Conservation (phyloP, 192 early-diverging fungal species). For the Fimicolochytrium jonesii region DNA sequence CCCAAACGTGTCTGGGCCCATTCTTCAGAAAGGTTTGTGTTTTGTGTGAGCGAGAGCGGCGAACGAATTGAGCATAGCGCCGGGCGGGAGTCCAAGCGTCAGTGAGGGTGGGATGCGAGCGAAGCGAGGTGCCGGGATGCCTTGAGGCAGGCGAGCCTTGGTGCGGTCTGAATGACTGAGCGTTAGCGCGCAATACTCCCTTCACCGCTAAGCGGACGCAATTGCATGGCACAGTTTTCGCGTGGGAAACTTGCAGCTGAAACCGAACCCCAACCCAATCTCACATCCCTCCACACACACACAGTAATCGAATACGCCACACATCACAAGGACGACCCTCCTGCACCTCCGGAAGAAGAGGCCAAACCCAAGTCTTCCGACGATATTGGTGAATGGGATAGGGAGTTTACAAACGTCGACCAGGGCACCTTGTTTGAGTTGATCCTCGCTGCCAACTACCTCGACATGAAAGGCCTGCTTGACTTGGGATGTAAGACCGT, state of each 20-base stretch:
- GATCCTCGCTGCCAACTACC: slow-evolving; percentile 69
- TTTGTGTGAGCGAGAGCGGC: too few species aligned
- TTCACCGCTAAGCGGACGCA: background rate
- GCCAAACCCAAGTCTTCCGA: slow-evolving; percentile 59
- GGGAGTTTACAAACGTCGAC: slow-evolving; percentile 86
- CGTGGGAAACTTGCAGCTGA: background rate
- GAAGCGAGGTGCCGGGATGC: too few species aligned
- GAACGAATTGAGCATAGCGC: too few species aligned
- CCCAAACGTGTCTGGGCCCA: slow-evolving; percentile 85
- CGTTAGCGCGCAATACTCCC: too few species aligned
- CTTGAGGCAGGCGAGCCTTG: too few species aligned
- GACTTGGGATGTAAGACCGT: slow-evolving; percentile 77
- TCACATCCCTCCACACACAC: background rate
- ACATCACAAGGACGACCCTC: slow-evolving; percentile 76
- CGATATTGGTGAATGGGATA: slow-evolving; percentile 78
- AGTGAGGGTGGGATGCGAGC: too few species aligned
- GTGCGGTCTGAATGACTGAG: too few species aligned
- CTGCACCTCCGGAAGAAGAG: slow-evolving; percentile 52
- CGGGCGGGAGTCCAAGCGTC: too few species aligned
- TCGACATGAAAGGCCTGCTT: slow-evolving; percentile 58
- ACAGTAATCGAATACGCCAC: slow-evolving; percentile 82
- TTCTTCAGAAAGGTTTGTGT: slow-evolving; percentile 61
- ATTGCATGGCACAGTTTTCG: background rate
- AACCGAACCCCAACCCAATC: too few species aligned
- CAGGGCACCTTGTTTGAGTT: slow-evolving; percentile 92